These are phyloP conservation scores for Xylaria hypoxylon DNA, from an alignment of 2,329 filamentous ascomycete genomes.

Conservation along the genomic window DNA sequence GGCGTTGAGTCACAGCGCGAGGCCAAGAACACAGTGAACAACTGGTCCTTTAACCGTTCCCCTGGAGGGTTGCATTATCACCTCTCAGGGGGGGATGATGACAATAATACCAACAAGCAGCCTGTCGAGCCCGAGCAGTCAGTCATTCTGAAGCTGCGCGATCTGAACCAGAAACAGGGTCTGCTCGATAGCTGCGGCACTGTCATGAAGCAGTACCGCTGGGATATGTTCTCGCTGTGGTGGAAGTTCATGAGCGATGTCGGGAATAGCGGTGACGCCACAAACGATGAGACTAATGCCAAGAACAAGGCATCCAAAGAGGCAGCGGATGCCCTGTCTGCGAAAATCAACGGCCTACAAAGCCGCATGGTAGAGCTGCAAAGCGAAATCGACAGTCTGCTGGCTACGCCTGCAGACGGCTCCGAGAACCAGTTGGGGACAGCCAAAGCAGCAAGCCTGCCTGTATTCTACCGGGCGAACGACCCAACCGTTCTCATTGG, in stretches of 20 bases:
- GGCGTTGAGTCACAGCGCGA: slow-evolving; percentile 50
- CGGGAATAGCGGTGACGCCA: neutral
- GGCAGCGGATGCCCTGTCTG: neutral
- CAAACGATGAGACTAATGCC: neutral
- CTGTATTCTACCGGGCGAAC: slow-evolving; percentile 46
- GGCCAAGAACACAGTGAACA: slow-evolving; percentile 50
- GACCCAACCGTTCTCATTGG: slow-evolving; percentile 57
- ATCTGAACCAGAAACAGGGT: slow-evolving; percentile 15
- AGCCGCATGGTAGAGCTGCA: slow-evolving; percentile 4
- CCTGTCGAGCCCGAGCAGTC: slow-evolving; percentile 7
- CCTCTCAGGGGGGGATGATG: slow-evolving; percentile 39
- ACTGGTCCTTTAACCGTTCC: slow-evolving; percentile 46
- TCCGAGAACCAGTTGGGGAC: slow-evolving; percentile 1
- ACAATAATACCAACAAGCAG: slow-evolving; percentile 11
- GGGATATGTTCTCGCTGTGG: slow-evolving; percentile 25
- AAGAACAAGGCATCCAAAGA: neutral
- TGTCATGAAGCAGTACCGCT: slow-evolving; percentile 1
- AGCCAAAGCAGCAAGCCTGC: slow-evolving; percentile 42
- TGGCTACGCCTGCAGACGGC: neutral
- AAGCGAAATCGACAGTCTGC: slow-evolving; percentile 3
- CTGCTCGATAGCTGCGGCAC: slow-evolving; percentile 8
- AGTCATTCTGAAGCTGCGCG: slow-evolving; percentile 1
- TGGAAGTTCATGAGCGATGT: slow-evolving; percentile 23
- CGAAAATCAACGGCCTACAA: neutral
- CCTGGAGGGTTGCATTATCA: slow-evolving; percentile 48